phyloP scores from a whole-genome alignment of 805 yeast genomes.

The Starmera amethionina region DNA sequence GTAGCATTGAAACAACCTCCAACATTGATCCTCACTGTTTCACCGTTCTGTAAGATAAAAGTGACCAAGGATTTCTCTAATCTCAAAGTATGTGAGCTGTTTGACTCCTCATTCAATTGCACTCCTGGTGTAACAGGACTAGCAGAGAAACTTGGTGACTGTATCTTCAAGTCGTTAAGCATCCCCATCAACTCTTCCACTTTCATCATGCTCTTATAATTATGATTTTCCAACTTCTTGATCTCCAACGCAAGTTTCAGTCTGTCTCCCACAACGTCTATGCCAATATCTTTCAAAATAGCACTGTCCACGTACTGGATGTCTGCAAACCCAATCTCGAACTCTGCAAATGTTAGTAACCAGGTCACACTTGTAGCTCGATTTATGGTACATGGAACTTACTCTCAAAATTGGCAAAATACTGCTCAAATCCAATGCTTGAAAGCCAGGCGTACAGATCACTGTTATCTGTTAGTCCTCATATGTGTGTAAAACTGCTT shows the following conservation, averaged over 20 bases:
- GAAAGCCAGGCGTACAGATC: neutral
- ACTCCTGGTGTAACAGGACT: neutral
- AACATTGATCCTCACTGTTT: constrained; percentile 56
- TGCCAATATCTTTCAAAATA: constrained; percentile 63
- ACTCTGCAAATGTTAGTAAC: constrained; percentile 7
- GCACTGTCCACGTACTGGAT: constrained; percentile 37
- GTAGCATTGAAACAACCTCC: constrained; percentile 76
- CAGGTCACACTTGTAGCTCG: neutral
- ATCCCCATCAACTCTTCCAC: constrained; percentile 7
- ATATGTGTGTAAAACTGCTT: no score
- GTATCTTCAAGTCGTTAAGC: no score
- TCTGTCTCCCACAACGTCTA: constrained; percentile 76
- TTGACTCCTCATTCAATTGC: neutral
- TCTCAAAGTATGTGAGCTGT: constrained; percentile 11
- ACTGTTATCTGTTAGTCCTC: neutral
- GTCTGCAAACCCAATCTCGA: constrained; percentile 13
- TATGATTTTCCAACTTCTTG: constrained; percentile 24
- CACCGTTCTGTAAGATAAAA: constrained; percentile 69
- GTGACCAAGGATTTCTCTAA: constrained; percentile 32
- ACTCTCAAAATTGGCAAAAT: neutral
- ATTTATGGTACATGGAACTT: neutral
- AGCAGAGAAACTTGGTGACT: neutral
- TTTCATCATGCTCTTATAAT: constrained; percentile 1
- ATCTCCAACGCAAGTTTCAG: constrained; percentile 56
- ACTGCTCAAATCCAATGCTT: neutral